Evolutionary conservation across 1,139 yeast species (phyloP).

Genomic region (Geotrichum siamense): DNA sequence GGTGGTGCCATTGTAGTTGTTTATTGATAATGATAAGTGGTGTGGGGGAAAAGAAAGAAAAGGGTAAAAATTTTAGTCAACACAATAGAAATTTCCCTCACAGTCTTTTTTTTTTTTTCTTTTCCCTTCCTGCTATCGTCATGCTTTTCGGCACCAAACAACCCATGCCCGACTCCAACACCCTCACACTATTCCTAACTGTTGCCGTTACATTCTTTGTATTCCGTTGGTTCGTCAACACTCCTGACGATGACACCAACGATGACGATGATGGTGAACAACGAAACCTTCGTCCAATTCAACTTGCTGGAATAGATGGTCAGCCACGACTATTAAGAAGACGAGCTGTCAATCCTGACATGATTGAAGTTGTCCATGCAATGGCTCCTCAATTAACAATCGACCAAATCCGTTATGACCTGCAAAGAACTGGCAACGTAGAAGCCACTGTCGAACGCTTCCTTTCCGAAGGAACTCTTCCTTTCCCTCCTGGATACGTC

Average conservation of each 20-base stretch:
- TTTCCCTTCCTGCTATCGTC: neutral
- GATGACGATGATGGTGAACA: constrained; percentile 5
- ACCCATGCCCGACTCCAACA: constrained; percentile 40
- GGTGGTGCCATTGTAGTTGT: constrained; percentile 10
- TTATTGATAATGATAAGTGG: neutral
- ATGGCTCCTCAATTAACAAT: constrained; percentile 67
- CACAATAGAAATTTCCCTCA: too few relatives aligned
- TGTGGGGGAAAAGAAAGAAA: neutral
- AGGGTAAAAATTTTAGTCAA: neutral
- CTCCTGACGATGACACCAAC: constrained; percentile 7
- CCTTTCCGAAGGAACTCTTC: constrained; percentile 57
- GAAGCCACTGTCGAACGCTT: constrained; percentile 70
- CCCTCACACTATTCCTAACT: constrained; percentile 45
- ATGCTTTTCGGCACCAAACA: neutral
- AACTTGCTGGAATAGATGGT: constrained; percentile 6
- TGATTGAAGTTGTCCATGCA: constrained; percentile 82
- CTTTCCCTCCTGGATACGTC: constrained; percentile 50
- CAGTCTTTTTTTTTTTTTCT: too few relatives aligned
- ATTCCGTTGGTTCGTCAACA: constrained; percentile 54
- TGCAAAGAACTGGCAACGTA: constrained; percentile 63
- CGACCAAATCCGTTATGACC: constrained; percentile 52
- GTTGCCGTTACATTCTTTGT: constrained; percentile 48
- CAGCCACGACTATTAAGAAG: constrained; percentile 19
- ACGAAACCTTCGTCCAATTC: constrained; percentile 21
- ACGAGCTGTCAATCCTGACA: constrained; percentile 63